Evolutionary conservation across 2,329 filamentous ascomycete genomes (phyloP).

Genomic region (Pezicula radicicola): DNA sequence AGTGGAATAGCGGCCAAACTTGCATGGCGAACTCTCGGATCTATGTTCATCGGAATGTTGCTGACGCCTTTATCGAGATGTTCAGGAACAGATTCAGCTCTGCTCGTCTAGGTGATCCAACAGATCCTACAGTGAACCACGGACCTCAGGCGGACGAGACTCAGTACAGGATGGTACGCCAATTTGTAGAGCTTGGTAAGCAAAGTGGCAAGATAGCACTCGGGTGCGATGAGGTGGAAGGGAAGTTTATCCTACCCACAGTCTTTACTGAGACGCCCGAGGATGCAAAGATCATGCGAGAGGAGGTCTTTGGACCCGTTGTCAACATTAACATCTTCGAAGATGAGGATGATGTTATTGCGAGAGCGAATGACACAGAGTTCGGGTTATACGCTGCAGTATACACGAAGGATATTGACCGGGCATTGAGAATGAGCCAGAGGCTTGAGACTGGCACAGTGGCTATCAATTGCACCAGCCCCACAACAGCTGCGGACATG

Average conservation of each 20-base stretch:
- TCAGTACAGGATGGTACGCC: constrained; percentile 40
- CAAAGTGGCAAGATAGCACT: constrained; percentile 33
- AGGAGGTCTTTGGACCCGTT: constrained; percentile 70
- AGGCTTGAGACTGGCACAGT: constrained; percentile 50
- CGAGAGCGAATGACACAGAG: constrained; percentile 49
- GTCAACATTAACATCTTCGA: constrained; percentile 66
- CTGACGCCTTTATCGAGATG: constrained; percentile 34
- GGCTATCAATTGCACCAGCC: constrained; percentile 24
- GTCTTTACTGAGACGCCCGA: constrained; percentile 64
- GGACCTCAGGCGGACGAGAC: constrained; percentile 41
- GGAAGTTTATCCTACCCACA: constrained; percentile 41
- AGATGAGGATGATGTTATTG: constrained; percentile 59
- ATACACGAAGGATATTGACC: constrained; percentile 63
- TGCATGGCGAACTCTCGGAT: constrained; percentile 58
- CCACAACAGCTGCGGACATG: constrained; percentile 19
- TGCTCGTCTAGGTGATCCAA: constrained; percentile 38
- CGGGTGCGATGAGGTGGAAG: constrained; percentile 31
- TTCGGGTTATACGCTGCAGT: constrained; percentile 64
- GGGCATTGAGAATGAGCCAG: constrained; percentile 60
- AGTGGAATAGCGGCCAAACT: constrained; percentile 58
- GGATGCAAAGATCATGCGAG: constrained; percentile 66
- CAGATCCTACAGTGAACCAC: constrained; percentile 37
- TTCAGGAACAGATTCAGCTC: constrained; percentile 30
- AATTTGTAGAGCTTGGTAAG: constrained; percentile 39
- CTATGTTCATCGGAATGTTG: constrained; percentile 52